Evolutionary conservation across 2,329 filamentous ascomycete species (phyloP).

Genomic region (Cytospora paraplurivora): DNA sequence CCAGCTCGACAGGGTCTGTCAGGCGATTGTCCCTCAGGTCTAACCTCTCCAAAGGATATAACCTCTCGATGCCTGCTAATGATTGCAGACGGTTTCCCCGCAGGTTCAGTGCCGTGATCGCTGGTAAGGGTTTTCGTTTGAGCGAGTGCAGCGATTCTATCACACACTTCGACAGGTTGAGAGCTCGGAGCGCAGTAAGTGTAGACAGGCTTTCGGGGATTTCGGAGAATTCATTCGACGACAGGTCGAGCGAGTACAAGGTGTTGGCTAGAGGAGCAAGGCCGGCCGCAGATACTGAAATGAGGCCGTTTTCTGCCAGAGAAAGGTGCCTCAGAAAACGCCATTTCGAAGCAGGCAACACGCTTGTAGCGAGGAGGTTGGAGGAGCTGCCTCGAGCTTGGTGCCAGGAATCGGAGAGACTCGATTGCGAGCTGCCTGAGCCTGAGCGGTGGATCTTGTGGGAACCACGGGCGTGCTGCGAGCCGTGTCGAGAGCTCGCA

Average conservation of each 20-base stretch:
- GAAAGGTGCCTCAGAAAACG: conserved; percentile 90
- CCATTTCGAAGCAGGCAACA: conserved; percentile 87
- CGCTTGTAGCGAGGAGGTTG: conserved; percentile 71
- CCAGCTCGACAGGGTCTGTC: conserved; percentile 88
- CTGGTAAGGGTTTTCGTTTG: conserved; percentile 81
- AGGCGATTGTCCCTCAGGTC: conserved; percentile 90
- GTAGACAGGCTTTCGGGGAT: conserved; percentile 88
- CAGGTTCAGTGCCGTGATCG: conserved; percentile 90
- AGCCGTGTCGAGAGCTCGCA: conserved; percentile 71
- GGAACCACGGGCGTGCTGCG: conserved; percentile 65
- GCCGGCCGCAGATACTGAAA: conserved; percentile 73
- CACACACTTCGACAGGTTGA: conserved; percentile 97
- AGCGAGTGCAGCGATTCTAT: conserved; percentile 92
- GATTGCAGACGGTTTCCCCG: conserved; percentile 85
- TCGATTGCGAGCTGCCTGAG: conserved; percentile 91
- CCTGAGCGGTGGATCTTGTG: conserved; percentile 83
- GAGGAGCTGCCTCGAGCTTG: conserved; percentile 73
- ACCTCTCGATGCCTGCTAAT: conserved; percentile 84
- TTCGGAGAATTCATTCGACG: conserved; percentile 89
- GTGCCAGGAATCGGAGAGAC: conserved; percentile 65
- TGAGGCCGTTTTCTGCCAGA: conserved; percentile 87
- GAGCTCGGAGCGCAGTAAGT: conserved; percentile 81
- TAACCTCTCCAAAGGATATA: conserved; percentile 84
- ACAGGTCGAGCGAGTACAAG: conserved; percentile 88
- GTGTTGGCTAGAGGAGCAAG: conserved; percentile 83